phyloP scores from a whole-genome alignment of 805 yeast genomes.

The Trichomonascus vanleenenianus region DNA sequence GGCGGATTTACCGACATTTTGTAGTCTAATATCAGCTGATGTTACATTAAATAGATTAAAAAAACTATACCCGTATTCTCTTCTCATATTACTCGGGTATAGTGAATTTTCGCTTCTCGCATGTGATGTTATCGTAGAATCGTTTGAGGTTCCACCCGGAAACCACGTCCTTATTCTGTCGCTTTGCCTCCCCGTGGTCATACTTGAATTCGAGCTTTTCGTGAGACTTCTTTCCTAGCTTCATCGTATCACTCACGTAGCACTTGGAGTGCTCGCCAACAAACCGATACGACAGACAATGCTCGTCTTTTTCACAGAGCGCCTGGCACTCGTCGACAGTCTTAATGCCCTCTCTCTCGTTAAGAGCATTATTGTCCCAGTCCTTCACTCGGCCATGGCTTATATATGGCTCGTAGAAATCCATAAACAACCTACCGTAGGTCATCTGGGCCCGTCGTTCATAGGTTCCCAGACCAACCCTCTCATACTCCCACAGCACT shows the following conservation, averaged over 20 bases:
- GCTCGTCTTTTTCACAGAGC: conserved; percentile 1
- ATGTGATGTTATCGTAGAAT: conserved; percentile 14
- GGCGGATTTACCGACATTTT: too few species aligned
- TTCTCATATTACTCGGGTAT: too few species aligned
- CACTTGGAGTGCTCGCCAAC: neutral
- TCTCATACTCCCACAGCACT: conserved; percentile 19
- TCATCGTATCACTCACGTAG: conserved; percentile 13
- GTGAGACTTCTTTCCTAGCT: conserved; percentile 16
- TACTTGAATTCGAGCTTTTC: conserved; percentile 9
- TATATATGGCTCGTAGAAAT: conserved; percentile 16
- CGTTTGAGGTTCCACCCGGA: conserved; percentile 27
- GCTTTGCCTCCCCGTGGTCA: neutral
- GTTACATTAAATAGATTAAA: too few species aligned
- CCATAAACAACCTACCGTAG: conserved; percentile 16
- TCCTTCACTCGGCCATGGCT: conserved; percentile 7
- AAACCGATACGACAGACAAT: conserved; percentile 3
- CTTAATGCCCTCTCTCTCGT: conserved; percentile 1
- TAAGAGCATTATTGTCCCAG: conserved; percentile 16
- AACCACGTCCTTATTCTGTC: neutral
- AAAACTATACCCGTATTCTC: too few species aligned
- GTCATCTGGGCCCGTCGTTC: conserved; percentile 10
- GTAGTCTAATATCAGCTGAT: too few species aligned
- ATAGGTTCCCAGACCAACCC: conserved; percentile 13
- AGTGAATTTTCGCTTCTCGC: too few species aligned
- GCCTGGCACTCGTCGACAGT: conserved; percentile 8